These are phyloP conservation scores for Aspergillus sp. DNA, from an alignment of 2,329 filamentous ascomycete genomes.

Conservation along the genomic window DNA sequence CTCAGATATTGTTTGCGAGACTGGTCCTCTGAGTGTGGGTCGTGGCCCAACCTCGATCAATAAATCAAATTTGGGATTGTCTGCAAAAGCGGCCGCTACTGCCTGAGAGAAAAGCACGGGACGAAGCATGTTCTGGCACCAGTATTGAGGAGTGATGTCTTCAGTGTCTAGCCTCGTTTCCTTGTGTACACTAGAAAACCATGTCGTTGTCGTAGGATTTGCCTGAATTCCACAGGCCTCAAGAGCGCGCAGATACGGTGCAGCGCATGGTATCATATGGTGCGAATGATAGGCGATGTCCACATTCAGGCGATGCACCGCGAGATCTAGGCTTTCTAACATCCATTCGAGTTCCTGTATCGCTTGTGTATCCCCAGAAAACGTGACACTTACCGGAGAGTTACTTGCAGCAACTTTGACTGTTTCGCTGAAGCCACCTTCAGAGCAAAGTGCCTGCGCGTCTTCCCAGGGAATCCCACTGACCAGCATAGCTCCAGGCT, in stretches of 20 bases:
- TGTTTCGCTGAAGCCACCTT: slow-evolving; percentile 27
- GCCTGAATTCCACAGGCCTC: slow-evolving; percentile 6
- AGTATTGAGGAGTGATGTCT: slow-evolving; percentile 30
- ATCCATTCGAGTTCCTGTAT: slow-evolving; percentile 25
- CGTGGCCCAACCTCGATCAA: slow-evolving; percentile 31
- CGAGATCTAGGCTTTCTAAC: slow-evolving; percentile 23
- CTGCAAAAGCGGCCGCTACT: slow-evolving; percentile 18
- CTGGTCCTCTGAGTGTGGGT: slow-evolving; percentile 25
- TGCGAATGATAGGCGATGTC: slow-evolving; percentile 50
- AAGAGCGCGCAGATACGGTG: slow-evolving; percentile 30
- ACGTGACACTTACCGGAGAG: slow-evolving; percentile 45
- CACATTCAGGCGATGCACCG: slow-evolving; percentile 41
- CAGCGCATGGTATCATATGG: slow-evolving; percentile 42
- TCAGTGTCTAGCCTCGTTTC: slow-evolving; percentile 32
- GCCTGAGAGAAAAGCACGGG: slow-evolving; percentile 37
- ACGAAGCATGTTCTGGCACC: slow-evolving; percentile 38
- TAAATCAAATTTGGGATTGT: slow-evolving; percentile 32
- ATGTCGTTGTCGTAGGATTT: slow-evolving; percentile 12
- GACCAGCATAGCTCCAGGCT: slow-evolving; percentile 50
- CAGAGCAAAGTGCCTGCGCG: slow-evolving; percentile 1
- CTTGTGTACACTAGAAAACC: slow-evolving; percentile 34
- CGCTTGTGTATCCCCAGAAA: slow-evolving; percentile 46
- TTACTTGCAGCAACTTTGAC: slow-evolving; percentile 44
- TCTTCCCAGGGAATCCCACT: slow-evolving; percentile 30
- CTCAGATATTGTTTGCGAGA: slow-evolving; percentile 13